phyloP scores from a whole-genome alignment of 2,329 filamentous ascomycete species.

The Sporothrix luriei region DNA sequence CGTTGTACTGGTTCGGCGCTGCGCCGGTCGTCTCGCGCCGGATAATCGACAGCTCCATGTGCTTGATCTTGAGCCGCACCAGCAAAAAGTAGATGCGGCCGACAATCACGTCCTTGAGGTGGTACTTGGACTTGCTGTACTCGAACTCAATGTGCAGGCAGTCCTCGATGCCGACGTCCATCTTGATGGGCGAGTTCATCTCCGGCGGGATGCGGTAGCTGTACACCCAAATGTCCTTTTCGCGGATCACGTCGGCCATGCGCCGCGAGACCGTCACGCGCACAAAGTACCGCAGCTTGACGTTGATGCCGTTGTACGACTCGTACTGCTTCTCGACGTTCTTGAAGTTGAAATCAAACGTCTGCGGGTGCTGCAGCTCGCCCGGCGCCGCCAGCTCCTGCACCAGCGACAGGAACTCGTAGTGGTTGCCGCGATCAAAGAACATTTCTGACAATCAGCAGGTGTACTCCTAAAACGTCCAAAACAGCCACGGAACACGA shows the following conservation, averaged over 20 bases:
- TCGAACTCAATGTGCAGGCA: conserved; percentile 99
- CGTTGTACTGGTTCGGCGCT: conserved; percentile 98
- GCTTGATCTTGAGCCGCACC: conserved; percentile 97
- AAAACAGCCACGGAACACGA: neutral
- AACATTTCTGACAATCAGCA: conserved; percentile 79
- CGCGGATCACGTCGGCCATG: conserved; percentile 96
- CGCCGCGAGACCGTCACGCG: conserved; percentile 93
- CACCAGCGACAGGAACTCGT: conserved; percentile 96
- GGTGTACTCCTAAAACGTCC: too few species aligned
- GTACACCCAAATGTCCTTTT: conserved; percentile 99
- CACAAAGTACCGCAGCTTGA: conserved; percentile 97
- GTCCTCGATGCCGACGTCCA: conserved; percentile 99
- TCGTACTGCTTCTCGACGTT: conserved; percentile 99
- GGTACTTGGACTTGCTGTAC: conserved; percentile 99
- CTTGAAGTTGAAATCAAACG: conserved; percentile 99
- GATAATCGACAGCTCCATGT: conserved; percentile 99
- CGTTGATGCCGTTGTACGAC: conserved; percentile 99
- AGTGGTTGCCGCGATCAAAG: conserved; percentile 98
- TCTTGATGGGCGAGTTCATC: conserved; percentile 98
- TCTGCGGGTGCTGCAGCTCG: conserved; percentile 97
- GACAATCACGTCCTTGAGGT: conserved; percentile 98
- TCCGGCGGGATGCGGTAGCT: conserved; percentile 97
- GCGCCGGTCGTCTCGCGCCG: conserved; percentile 93
- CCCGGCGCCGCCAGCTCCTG: conserved; percentile 96
- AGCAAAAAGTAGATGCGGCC: conserved; percentile 97